Evolutionary conservation across 805 yeast species (phyloP).

Genomic region (Starmerella powellii): DNA sequence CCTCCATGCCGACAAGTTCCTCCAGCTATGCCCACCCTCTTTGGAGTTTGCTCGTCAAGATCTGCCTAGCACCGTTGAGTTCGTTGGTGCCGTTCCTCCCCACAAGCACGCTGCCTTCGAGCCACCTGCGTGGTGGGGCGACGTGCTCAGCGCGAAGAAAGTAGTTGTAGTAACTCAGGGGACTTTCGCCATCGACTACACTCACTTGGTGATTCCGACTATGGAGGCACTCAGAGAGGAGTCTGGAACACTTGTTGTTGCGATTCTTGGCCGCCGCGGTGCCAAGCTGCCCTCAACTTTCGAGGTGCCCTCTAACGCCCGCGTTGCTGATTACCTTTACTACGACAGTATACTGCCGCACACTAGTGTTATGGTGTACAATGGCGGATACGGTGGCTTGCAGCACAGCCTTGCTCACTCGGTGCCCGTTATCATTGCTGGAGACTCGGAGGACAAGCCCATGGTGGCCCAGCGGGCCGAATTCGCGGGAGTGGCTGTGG

Average conservation of each 20-base stretch:
- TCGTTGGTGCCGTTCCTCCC: neutral
- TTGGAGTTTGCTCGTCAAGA: neutral
- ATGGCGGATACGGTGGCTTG: constrained; percentile 3
- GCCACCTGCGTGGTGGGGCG: constrained; percentile 1
- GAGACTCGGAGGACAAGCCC: constrained; percentile 3
- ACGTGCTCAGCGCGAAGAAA: neutral
- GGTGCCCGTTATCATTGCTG: constrained; percentile 2
- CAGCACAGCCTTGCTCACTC: constrained; percentile 3
- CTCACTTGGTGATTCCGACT: neutral
- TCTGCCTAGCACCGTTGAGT: neutral
- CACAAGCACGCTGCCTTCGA: neutral
- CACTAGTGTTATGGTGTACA: neutral
- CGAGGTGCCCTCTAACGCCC: constrained; percentile 1
- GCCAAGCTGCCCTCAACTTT: neutral
- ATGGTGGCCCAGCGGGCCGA: constrained; percentile 2
- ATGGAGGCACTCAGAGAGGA: neutral
- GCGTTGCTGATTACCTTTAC: neutral
- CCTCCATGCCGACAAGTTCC: neutral
- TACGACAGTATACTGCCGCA: neutral
- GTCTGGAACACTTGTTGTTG: neutral
- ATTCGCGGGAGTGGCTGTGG: neutral
- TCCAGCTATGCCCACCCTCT: constrained; percentile 2
- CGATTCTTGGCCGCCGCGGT: constrained; percentile 1
- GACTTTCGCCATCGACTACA: neutral
- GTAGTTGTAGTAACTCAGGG: constrained; percentile 1